Conservation (phyloP, 306 rosid species). For the Elaeagnus macrophylla region DNA sequence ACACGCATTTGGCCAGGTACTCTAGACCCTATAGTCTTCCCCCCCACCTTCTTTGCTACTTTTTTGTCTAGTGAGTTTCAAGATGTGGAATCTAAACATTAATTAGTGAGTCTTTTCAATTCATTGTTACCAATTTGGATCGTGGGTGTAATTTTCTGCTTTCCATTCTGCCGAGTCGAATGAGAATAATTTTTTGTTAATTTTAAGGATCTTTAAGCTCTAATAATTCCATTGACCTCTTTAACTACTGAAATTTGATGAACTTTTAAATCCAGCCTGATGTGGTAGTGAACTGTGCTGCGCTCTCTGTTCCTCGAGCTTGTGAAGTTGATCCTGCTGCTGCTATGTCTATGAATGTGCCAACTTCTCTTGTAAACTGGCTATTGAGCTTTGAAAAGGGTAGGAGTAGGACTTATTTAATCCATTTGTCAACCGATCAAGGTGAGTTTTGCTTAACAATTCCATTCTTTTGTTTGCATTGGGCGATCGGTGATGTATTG, state of each 20-base stretch:
- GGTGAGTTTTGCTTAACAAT: slow-evolving; percentile 29
- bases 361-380: slow-evolving; percentile 73
- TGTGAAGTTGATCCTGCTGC: slow-evolving; percentile 71
- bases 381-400: slow-evolving; percentile 42
- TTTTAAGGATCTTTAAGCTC: neutral
- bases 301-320: slow-evolving; percentile 76
- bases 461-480: neutral
- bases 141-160: neutral
- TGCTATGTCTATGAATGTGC: slow-evolving; percentile 72
- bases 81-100: neutral
- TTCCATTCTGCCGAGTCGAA: neutral
- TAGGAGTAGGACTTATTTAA: slow-evolving; percentile 38
- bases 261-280: slow-evolving; percentile 57
- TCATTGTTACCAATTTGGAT: neutral
- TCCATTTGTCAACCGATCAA: slow-evolving; percentile 92
- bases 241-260: slow-evolving; percentile 23
- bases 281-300: slow-evolving; percentile 81
- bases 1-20: slow-evolving; percentile 61
- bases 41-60: neutral
- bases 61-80: slow-evolving; percentile 16
- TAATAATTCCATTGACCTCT: neutral
- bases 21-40: neutral
- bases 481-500: neutral
- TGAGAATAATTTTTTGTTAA: neutral
- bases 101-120: neutral